Evolutionary conservation across 441 rosid genomes (phyloP).

Genomic region (Isatis lusitanica): DNA sequence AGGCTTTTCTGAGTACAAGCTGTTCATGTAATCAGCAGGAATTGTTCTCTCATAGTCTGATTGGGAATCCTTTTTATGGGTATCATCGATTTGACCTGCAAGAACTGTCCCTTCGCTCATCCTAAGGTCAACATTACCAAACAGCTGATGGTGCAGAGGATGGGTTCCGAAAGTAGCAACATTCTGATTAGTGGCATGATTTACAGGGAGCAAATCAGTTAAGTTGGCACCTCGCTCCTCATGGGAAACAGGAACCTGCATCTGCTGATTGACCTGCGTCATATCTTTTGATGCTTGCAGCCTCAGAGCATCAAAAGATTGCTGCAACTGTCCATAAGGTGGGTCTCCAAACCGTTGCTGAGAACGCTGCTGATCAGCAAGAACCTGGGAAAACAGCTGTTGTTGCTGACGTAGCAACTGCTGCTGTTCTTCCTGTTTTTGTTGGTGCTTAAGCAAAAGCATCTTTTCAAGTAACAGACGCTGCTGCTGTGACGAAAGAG

Average conservation of each 20-base stretch:
- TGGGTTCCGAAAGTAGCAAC: conserved; percentile 48
- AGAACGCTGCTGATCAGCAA: conserved; percentile 67
- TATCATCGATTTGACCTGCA: conserved; percentile 43
- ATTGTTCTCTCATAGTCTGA: conserved; percentile 44
- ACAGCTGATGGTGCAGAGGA: conserved; percentile 49
- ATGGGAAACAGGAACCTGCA: conserved; percentile 48
- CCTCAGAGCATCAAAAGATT: conserved; percentile 54
- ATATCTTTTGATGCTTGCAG: conserved; percentile 57
- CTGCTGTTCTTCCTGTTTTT: conserved; percentile 81
- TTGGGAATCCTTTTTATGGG: conserved; percentile 43
- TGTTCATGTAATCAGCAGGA: conserved; percentile 38
- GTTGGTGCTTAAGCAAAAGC: conserved; percentile 78
- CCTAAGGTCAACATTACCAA: conserved; percentile 46
- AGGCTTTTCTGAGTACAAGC: conserved; percentile 41
- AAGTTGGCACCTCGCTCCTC: conserved; percentile 48
- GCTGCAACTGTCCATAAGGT: conserved; percentile 59
- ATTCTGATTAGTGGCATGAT: conserved; percentile 43
- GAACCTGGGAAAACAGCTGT: conserved; percentile 77
- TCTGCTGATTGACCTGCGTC: conserved; percentile 55
- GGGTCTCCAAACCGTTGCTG: conserved; percentile 65
- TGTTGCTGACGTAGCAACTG: conserved; percentile 76
- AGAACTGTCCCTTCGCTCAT: conserved; percentile 41
- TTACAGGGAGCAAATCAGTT: conserved; percentile 47
- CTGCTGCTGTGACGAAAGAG: conserved; percentile 73
- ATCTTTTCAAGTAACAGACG: conserved; percentile 68